phyloP scores from a whole-genome alignment of 208 protist genomes.

The Trypanosoma lewisi region DNA sequence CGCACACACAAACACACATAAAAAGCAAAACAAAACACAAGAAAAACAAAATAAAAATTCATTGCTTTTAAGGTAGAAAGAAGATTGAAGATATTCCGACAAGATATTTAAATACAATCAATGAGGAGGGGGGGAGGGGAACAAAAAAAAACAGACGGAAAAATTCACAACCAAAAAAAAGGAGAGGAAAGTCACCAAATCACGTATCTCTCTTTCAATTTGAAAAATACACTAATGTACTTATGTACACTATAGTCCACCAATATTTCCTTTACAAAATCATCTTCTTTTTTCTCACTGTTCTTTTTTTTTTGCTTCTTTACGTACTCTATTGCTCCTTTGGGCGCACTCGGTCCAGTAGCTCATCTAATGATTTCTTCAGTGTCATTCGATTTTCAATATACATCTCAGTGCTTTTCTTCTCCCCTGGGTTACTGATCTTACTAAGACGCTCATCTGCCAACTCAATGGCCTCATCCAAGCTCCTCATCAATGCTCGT shows the following conservation, averaged over 20 bases:
- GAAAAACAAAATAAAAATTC: slow-evolving; percentile 5
- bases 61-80: not conserved
- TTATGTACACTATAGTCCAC: not conserved
- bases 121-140: not conserved
- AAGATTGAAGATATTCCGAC: not conserved
- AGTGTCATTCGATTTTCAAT: slow-evolving; percentile 13
- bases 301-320: not conserved
- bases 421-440: not conserved
- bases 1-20: not conserved
- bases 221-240: not conserved
- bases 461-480: slow-evolving; percentile 9
- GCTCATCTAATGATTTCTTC: slow-evolving; percentile 1
- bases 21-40: slow-evolving; percentile 15
- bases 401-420: slow-evolving; percentile 7
- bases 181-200: too few relatives aligned
- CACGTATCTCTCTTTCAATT: not conserved
- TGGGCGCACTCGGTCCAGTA: not conserved
- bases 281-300: too few relatives aligned
- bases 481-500: not conserved
- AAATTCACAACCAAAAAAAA: too few relatives aligned
- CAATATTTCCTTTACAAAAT: too few relatives aligned
- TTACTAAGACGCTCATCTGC: not conserved
- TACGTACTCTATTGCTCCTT: not conserved
- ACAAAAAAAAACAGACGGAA: too few relatives aligned
- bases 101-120: not conserved